Evolutionary conservation across 2,329 filamentous ascomycete genomes (phyloP), one percentile per base, ranked within the genome.

Genomic region (Penicillium decumbens): DNA sequence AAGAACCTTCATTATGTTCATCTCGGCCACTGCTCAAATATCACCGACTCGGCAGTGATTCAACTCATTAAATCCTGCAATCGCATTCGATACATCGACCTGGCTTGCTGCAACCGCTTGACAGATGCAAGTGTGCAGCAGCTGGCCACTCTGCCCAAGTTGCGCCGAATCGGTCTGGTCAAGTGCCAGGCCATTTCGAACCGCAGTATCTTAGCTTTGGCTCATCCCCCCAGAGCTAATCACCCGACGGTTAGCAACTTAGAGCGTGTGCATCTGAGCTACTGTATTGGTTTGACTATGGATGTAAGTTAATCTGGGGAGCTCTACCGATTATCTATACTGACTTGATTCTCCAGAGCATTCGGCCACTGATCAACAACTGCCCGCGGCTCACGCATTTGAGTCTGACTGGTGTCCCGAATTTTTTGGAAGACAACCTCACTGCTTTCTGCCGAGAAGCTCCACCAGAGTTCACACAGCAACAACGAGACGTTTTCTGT

Each of bases 1-100:
- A 97, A 96, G 76, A 98, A 97, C 62, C 75, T 98, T 47, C 93
- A 98, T 70, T 97, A 95, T 68, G 85, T 98, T 45, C 93, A 98
- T 65, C 79, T 98, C 1, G 93, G 93, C 8, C 93, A 98, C 69
- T 98, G 93, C 70, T 82, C 83, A 25, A 84, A 91, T 41, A 91
- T 98, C 64, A 96, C 92, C 0, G 93, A 98, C 65, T 79, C 84
- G 30, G 91, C 89, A 1, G 89, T 98, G 15, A 87, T 88, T 61
- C 84, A 84, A 47, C 78, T 98, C 28, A 89, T 96, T 33, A 84
- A 86, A 58, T 78, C 77, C 45, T 98, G 93, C 76, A 97, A 92
- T 64, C 83, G 93, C 23, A 97, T 98, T 58, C 82, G 93, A 47
- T 98, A 98, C 68, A 98, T 98, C 56, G 93, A 98, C 66, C 76